A percentile compares a stretch with the other conserved stretches of the same genome.
These are phyloP conservation scores for Ascochyta fabae DNA, from an alignment of 2,329 filamentous ascomycete species.

Conservation along the genomic window DNA sequence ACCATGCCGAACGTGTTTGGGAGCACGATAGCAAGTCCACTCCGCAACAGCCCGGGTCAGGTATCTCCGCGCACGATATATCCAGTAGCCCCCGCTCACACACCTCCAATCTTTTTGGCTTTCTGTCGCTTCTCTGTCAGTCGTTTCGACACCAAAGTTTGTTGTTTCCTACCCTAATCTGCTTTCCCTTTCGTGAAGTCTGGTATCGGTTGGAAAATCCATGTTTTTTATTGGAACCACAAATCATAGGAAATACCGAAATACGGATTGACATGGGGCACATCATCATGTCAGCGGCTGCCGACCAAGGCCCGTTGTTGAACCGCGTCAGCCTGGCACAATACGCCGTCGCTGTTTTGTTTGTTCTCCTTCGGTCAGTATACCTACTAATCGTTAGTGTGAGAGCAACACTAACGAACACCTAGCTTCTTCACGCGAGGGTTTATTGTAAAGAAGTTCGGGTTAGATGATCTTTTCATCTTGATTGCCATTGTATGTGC, in stretches of 20 bases:
- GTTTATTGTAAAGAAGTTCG: constrained; percentile 35
- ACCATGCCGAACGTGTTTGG: constrained; percentile 13
- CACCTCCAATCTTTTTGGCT: neutral
- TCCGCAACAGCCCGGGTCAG: constrained; percentile 4
- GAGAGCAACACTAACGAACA: neutral
- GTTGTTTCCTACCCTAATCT: neutral
- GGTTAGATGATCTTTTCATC: constrained; percentile 37
- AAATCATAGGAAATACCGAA: constrained; percentile 8
- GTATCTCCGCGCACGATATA: constrained; percentile 8
- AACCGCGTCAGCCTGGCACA: constrained; percentile 32
- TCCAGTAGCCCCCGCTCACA: constrained; percentile 7
- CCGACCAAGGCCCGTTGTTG: constrained; percentile 30
- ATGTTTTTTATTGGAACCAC: constrained; percentile 19
- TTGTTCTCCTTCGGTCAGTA: constrained; percentile 34
- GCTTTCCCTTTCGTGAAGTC: neutral
- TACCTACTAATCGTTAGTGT: neutral
- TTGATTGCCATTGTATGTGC: constrained; percentile 29
- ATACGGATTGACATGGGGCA: constrained; percentile 29
- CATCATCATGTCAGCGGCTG: constrained; percentile 23
- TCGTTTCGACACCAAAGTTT: constrained; percentile 1
- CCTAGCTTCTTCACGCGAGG: constrained; percentile 34
- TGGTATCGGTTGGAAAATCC: constrained; percentile 3
- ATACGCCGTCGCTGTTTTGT: constrained; percentile 29
- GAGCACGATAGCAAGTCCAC: constrained; percentile 1
- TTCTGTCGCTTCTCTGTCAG: constrained; percentile 2